Percentiles rank a stretch among this genome's conserved stretches.
These are phyloP conservation scores for Phlyctochytrium arcticum DNA, from an alignment of 192 early-diverging fungal genomes.

Conservation along the genomic window DNA sequence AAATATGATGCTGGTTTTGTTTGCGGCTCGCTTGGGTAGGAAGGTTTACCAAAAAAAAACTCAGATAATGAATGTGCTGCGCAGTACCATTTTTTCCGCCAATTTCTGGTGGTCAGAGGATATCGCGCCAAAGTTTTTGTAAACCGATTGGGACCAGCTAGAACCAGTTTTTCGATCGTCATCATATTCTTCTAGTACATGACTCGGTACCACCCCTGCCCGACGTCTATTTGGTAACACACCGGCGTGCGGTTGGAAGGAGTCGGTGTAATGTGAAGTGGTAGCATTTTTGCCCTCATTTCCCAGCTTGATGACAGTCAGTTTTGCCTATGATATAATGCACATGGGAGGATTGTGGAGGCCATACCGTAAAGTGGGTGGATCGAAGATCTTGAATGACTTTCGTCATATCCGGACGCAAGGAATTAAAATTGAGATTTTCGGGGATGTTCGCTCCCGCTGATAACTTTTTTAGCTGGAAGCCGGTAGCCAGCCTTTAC, in stretches of 20 bases:
- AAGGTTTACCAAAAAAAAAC: too few species aligned
- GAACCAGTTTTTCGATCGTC: not conserved
- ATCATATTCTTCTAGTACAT: not conserved
- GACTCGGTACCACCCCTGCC: not conserved
- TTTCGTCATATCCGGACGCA: not conserved
- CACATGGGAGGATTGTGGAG: not conserved
- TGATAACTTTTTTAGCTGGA: too few species aligned
- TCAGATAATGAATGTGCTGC: not conserved
- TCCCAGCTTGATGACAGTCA: too few species aligned
- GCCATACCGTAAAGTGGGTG: not conserved
- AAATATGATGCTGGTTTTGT: not conserved
- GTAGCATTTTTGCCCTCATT: not conserved
- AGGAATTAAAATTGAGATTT: not conserved
- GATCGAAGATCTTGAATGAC: not conserved
- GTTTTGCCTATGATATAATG: not conserved
- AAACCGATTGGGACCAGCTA: not conserved
- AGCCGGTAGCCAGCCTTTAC: too few species aligned
- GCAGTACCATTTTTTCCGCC: not conserved
- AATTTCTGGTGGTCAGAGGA: not conserved
- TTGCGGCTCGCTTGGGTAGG: not conserved
- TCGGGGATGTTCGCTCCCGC: not conserved
- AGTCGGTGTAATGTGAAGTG: not conserved
- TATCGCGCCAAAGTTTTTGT: not conserved
- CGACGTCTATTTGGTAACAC: not conserved
- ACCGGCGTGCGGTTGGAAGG: not conserved